Conservation (phyloP, 1,139 yeast species). For the Yamadazyma siamensis region DNA sequence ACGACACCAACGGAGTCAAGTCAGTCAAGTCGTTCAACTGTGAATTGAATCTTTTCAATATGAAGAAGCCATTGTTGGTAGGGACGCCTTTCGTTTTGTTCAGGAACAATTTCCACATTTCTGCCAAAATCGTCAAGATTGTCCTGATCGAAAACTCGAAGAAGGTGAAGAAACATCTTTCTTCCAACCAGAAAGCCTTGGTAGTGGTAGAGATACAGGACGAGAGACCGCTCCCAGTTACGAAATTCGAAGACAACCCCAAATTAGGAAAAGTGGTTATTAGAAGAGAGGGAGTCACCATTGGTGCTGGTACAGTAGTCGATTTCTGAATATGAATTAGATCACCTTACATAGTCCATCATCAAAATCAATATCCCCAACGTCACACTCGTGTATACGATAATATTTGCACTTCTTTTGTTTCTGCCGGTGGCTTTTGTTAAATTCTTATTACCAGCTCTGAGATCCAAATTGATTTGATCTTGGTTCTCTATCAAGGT, state of each 20-base stretch:
- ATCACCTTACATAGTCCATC: conserved; percentile 54
- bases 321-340: conserved; percentile 12
- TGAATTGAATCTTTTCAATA: conserved; percentile 63
- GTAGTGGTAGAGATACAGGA: conserved; percentile 65
- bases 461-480: conserved; percentile 64
- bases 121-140: conserved; percentile 65
- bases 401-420: conserved; percentile 65
- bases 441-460: conserved; percentile 71
- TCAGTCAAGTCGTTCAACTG: conserved; percentile 52
- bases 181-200: conserved; percentile 68
- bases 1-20: conserved; percentile 32
- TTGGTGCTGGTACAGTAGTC: conserved; percentile 78
- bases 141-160: conserved; percentile 36
- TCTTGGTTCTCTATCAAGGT: conserved; percentile 68
- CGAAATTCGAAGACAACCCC: conserved; percentile 55
- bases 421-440: conserved; percentile 69
- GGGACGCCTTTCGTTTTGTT: conserved; percentile 84
- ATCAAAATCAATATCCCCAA: conserved; percentile 62
- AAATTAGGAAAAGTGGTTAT: conserved; percentile 79
- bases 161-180: conserved; percentile 53
- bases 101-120: conserved; percentile 75
- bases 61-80: conserved; percentile 69
- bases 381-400: conserved; percentile 57
- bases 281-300: conserved; percentile 80
- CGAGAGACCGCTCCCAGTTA: conserved; percentile 56